Evolutionary conservation across 441 rosid species (phyloP).

Genomic region (Gossypium davidsonii): DNA sequence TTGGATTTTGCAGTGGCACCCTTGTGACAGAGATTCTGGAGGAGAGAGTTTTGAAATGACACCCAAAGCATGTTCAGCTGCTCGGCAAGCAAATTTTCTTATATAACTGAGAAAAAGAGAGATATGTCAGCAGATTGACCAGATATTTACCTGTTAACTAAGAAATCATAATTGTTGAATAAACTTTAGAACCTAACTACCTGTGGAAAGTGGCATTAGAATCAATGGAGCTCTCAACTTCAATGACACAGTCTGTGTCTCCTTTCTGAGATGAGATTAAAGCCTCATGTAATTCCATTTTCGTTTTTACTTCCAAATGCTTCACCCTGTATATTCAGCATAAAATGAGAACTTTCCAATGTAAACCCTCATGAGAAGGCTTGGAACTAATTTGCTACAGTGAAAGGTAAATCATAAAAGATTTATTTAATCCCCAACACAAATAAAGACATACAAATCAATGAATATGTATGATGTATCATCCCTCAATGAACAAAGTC

Average conservation of each 20-base stretch:
- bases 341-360: not conserved
- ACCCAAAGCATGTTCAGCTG: constrained; percentile 46
- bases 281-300: constrained; percentile 67
- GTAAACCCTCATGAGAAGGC: not conserved
- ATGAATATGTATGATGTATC: not conserved
- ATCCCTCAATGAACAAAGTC: not conserved
- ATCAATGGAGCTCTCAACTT: constrained; percentile 75
- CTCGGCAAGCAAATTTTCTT: constrained; percentile 52
- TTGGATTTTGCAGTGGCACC: constrained; percentile 36
- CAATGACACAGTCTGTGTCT: constrained; percentile 63
- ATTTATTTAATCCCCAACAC: not conserved
- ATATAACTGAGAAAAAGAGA: constrained; percentile 45
- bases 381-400: not conserved
- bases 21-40: constrained; percentile 30
- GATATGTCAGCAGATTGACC: constrained; percentile 25
- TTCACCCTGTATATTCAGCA: constrained; percentile 49
- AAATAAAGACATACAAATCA: not conserved
- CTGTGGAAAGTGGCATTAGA: constrained; percentile 76
- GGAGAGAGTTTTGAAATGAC: constrained; percentile 39
- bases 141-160: constrained; percentile 3
- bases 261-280: constrained; percentile 39
- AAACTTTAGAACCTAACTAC: constrained; percentile 29
- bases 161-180: not conserved
- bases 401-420: not conserved
- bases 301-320: constrained; percentile 65